phyloP scores from a whole-genome alignment of 768 basidiomycete genomes.

The Sarcodon aspratus region DNA sequence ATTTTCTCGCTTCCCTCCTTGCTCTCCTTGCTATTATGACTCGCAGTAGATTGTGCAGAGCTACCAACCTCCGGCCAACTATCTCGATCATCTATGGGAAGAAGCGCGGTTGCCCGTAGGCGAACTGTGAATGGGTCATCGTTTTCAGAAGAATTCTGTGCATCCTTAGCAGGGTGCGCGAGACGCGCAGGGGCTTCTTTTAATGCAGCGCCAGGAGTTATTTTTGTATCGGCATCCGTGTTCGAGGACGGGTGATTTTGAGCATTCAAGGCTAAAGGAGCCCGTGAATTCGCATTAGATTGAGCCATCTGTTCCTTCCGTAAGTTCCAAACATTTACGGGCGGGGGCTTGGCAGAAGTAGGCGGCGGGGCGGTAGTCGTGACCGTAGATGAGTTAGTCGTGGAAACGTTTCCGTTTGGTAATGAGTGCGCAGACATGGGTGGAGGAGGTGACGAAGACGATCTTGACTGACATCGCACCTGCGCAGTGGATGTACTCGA shows the following conservation, averaged over 20 bases:
- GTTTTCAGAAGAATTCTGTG: conserved; percentile 4
- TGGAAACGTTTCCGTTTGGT: conserved; percentile 1
- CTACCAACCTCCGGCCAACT: conserved; percentile 37
- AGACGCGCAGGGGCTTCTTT: not conserved
- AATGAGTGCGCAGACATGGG: conserved; percentile 4
- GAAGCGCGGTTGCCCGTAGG: conserved; percentile 16
- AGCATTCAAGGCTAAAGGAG: conserved; percentile 5
- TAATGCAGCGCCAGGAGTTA: not conserved
- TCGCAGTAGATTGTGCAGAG: conserved; percentile 7
- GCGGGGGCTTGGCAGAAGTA: conserved; percentile 11
- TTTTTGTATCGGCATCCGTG: not conserved
- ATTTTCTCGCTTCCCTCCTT: conserved; percentile 4
- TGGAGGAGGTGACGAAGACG: not conserved
- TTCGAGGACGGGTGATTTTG: not conserved
- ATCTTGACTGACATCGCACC: not conserved
- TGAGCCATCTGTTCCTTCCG: conserved; percentile 29
- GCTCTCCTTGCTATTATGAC: conserved; percentile 4
- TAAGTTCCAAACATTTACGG: conserved; percentile 30
- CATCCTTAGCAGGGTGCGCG: conserved; percentile 1
- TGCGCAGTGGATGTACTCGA: conserved; percentile 4
- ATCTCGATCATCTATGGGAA: conserved; percentile 22
- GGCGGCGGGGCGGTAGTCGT: conserved; percentile 7
- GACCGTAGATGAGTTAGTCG: conserved; percentile 5
- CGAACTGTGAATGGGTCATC: conserved; percentile 38
- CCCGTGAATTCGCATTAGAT: conserved; percentile 14